phyloP scores from a whole-genome alignment of 352 stramenopile genomes.

The Globisporangium okanoganense region DNA sequence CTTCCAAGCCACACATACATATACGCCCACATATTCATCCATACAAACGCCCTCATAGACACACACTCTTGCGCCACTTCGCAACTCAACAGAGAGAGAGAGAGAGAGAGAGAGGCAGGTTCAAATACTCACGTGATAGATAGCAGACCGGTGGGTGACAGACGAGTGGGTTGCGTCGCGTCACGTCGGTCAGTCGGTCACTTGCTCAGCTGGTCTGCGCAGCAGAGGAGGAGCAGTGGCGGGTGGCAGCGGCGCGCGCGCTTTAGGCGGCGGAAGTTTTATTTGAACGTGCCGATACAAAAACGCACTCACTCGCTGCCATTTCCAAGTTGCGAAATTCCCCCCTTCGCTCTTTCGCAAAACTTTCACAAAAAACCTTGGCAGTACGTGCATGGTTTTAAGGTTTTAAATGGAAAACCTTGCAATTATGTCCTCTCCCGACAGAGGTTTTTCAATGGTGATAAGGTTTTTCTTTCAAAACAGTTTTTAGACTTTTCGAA shows the following conservation, averaged over 20 bases:
- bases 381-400: not conserved
- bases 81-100: too few species aligned
- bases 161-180: not conserved
- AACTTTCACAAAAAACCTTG: not conserved
- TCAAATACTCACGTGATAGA: not conserved
- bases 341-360: not conserved
- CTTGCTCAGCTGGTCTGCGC: not conserved
- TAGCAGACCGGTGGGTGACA: not conserved
- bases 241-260: slow-evolving; percentile 1
- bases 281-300: slow-evolving; percentile 10
- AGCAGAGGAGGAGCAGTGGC: slow-evolving; percentile 3
- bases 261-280: slow-evolving; percentile 11
- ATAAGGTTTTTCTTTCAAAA: not conserved
- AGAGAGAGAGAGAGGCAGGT: too few species aligned
- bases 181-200: not conserved
- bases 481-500: not conserved
- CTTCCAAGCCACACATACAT: not conserved
- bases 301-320: not conserved
- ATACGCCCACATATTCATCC: not conserved
- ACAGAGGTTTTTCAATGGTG: not conserved
- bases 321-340: slow-evolving; percentile 7
- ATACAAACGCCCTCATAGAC: too few species aligned
- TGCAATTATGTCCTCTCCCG: too few species aligned
- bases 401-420: not conserved
- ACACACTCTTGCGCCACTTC: not conserved